phyloP scores from a whole-genome alignment of 257 asterid species.

The Salvia hispanica region DNA sequence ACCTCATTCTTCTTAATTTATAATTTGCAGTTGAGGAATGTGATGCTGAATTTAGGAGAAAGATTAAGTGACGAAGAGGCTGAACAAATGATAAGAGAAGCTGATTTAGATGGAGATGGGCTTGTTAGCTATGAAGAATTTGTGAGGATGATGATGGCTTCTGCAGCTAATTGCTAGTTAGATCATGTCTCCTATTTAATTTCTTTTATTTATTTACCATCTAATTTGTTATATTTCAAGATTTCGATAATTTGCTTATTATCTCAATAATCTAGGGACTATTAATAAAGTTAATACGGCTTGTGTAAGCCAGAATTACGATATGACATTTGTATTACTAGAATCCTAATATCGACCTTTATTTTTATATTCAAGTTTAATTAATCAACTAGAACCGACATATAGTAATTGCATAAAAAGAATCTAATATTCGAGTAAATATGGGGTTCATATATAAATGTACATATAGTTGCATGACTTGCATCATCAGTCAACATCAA shows the following conservation, averaged over 20 bases:
- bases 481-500: too few species aligned
- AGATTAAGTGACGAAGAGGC: constrained; percentile 80
- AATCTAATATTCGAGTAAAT: too few species aligned
- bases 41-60: constrained; percentile 84
- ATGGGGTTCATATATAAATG: too few species aligned
- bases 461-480: too few species aligned
- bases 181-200: background rate
- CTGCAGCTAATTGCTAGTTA: constrained; percentile 27
- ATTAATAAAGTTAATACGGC: constrained; percentile 10
- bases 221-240: constrained; percentile 22
- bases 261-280: constrained; percentile 20
- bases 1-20: background rate
- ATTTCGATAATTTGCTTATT: background rate
- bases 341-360: background rate
- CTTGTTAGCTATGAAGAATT: constrained; percentile 80
- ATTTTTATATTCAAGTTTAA: too few species aligned
- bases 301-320: background rate
- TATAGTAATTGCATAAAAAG: too few species aligned
- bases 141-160: constrained; percentile 56
- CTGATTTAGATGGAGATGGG: constrained; percentile 84
- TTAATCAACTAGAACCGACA: too few species aligned
- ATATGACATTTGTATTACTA: background rate
- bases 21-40: constrained; percentile 63
- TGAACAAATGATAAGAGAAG: constrained; percentile 79
- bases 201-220: constrained; percentile 2